phyloP scores from a whole-genome alignment of 2,329 filamentous ascomycete species.

The Anthostomella pinea region DNA sequence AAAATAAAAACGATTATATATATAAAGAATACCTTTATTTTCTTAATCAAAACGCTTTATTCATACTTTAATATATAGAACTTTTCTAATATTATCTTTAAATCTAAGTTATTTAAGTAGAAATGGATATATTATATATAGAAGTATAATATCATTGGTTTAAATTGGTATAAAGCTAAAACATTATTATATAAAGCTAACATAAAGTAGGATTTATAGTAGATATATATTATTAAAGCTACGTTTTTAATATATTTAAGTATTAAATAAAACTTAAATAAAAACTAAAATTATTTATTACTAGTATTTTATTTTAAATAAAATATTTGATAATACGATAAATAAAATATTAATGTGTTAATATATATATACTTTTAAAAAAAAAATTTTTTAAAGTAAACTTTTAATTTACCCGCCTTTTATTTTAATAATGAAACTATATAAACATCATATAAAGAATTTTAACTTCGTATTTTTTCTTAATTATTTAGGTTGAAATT shows the following conservation, averaged over 20 bases:
- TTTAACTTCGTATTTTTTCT: no score
- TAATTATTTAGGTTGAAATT: no score
- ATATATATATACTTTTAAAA: neutral
- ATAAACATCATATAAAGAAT: no score
- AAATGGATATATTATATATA: neutral
- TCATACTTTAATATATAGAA: neutral
- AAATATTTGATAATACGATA: neutral
- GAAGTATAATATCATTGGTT: neutral
- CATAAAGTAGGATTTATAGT: no score
- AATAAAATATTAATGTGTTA: neutral
- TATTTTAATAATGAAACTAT: no score
- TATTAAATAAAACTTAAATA: neutral
- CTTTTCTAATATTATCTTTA: neutral
- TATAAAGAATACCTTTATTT: no score
- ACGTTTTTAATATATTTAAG: neutral
- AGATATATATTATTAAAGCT: neutral
- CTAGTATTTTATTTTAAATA: neutral
- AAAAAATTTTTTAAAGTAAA: neutral
- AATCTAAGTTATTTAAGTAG: neutral
- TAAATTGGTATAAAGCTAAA: neutral
- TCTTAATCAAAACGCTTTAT: no score
- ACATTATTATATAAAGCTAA: neutral
- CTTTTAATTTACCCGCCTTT: no score
- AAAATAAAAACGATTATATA: no score
- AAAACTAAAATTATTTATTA: neutral